These are phyloP conservation scores for Saccharomycopsis olivae DNA, from an alignment of 805 yeast genomes.

Conservation along the genomic window DNA sequence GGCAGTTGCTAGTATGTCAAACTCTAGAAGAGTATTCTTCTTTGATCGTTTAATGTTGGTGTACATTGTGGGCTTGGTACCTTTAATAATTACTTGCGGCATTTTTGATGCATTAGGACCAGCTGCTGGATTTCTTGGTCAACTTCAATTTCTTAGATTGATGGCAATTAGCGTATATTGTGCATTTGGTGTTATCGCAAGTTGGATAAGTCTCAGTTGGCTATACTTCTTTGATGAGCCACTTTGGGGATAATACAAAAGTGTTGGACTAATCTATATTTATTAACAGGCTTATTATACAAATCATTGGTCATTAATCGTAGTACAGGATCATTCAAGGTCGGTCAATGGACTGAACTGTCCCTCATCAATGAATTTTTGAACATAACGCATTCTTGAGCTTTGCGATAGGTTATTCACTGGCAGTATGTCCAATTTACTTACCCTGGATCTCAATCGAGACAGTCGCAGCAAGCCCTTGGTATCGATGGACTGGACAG, in stretches of 20 bases:
- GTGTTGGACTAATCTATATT: no score
- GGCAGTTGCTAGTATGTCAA: slow-evolving; percentile 33
- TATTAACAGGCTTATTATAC: no score
- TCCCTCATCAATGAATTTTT: no score
- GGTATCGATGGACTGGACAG: no score
- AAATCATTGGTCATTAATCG: no score
- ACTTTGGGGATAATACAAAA: slow-evolving; percentile 53
- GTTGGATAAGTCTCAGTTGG: slow-evolving; percentile 90
- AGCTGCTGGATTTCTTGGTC: slow-evolving; percentile 39
- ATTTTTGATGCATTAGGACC: slow-evolving; percentile 44
- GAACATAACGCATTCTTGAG: no score
- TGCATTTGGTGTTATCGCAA: slow-evolving; percentile 68
- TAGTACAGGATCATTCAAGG: no score
- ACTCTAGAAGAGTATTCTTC: slow-evolving; percentile 42
- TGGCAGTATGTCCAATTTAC: no score
- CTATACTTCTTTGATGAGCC: slow-evolving; percentile 74
- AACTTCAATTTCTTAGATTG: slow-evolving; percentile 62
- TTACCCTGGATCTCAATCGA: no score
- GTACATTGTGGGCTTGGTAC: slow-evolving; percentile 57
- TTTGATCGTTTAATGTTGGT: slow-evolving; percentile 60
- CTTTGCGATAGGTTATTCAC: no score
- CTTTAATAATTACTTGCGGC: slow-evolving; percentile 42
- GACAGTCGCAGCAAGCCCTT: no score
- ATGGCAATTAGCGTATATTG: slow-evolving; percentile 84
- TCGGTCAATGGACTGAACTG: no score